Evolutionary conservation across 805 yeast species (phyloP).

Genomic region (Saccharomyces mikatae): DNA sequence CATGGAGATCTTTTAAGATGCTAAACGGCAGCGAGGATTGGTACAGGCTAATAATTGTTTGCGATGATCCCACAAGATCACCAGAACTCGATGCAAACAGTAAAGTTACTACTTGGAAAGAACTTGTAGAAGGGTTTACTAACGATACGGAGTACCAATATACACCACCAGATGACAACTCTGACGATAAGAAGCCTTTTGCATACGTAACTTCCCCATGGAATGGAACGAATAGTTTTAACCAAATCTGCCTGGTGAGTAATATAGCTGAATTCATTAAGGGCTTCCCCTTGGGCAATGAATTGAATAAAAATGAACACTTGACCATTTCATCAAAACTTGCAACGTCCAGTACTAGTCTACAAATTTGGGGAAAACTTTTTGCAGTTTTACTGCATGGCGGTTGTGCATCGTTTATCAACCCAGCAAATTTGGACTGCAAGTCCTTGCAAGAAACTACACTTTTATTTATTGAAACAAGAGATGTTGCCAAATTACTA

Average conservation of each 20-base stretch:
- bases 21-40: slow-evolving; percentile 22
- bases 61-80: slow-evolving; percentile 11
- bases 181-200: slow-evolving; percentile 33
- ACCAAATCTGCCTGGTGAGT: slow-evolving; percentile 47
- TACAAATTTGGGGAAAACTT: slow-evolving; percentile 40
- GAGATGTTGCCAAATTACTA: slow-evolving; percentile 6
- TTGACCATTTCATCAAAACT: slow-evolving; percentile 22
- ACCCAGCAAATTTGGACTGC: slow-evolving; percentile 20
- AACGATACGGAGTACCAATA: slow-evolving; percentile 23
- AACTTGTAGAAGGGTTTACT: slow-evolving; percentile 10
- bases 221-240: slow-evolving; percentile 31
- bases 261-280: slow-evolving; percentile 43
- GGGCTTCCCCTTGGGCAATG: slow-evolving; percentile 32
- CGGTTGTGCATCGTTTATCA: slow-evolving; percentile 23
- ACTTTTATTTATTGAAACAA: slow-evolving; percentile 15
- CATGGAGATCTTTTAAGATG: slow-evolving; percentile 18
- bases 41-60: slow-evolving; percentile 30
- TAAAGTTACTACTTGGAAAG: slow-evolving; percentile 23
- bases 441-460: slow-evolving; percentile 10
- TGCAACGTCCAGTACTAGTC: slow-evolving; percentile 10
- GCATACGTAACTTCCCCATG: slow-evolving; percentile 18
- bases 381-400: slow-evolving; percentile 31
- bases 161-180: slow-evolving; percentile 23
- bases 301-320: slow-evolving; percentile 27
- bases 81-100: slow-evolving; percentile 1